A percentile compares a stretch with the other conserved stretches of the same genome.
Evolutionary conservation across 2,329 filamentous ascomycete genomes (phyloP).

Genomic region (Sarocladium oryzae): DNA sequence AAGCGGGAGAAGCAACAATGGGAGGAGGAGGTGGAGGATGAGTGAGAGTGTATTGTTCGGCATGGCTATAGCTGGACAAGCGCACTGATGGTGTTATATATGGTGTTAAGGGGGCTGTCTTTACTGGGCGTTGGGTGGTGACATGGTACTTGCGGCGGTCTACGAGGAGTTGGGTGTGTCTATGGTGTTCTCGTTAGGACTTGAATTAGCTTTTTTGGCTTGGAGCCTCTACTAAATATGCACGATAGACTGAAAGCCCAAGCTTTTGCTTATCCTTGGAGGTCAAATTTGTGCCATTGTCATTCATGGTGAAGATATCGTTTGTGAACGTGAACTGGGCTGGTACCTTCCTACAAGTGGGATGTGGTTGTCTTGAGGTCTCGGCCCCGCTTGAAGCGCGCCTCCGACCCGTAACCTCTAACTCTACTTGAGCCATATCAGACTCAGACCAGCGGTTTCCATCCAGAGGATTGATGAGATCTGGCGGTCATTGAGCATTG

Average conservation of each 20-base stretch:
- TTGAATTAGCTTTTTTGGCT: neutral
- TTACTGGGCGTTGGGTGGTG: neutral
- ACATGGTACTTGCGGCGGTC: neutral
- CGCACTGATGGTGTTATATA: neutral
- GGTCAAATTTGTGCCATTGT: no score
- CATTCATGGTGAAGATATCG: no score
- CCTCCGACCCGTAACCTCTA: neutral
- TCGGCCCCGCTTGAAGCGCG: neutral
- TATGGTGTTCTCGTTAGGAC: neutral
- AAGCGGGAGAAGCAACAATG: conserved; percentile 73
- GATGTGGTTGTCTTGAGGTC: neutral
- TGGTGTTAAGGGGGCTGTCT: neutral
- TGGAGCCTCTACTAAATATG: neutral
- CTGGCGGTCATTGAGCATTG: neutral
- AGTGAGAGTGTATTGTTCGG: conserved; percentile 25
- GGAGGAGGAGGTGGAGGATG: conserved; percentile 73
- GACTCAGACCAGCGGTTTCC: neutral
- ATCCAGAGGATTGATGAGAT: neutral
- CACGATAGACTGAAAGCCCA: neutral
- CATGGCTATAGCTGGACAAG: neutral
- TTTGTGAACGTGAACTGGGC: no score
- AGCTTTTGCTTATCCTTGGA: no score
- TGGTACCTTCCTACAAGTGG: neutral
- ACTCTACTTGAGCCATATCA: neutral
- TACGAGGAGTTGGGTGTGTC: neutral